Evolutionary conservation across 2,329 filamentous ascomycete genomes (phyloP), one percentile per base, ranked within the genome.

Genomic region (Trichoderma cornu-damae): DNA sequence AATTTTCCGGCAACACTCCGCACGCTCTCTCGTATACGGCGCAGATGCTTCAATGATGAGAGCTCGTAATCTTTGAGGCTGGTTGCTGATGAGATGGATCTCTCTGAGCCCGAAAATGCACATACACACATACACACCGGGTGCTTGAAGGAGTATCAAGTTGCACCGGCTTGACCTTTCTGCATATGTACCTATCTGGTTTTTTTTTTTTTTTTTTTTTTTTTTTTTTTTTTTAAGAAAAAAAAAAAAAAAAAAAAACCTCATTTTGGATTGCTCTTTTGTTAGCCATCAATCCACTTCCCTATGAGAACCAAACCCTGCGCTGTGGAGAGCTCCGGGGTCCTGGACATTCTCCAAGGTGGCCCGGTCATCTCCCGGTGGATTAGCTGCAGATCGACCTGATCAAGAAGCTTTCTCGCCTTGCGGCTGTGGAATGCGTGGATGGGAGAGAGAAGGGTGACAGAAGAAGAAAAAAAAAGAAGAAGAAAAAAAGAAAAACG

Each of bases 371-470:
- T 50, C 46, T 57, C 37, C 55, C 38, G 38, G 52, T 52, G 30
- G 55, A 48, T 42, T 58, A 38, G 55, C 38, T 22, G 55, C 54
- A 49, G 46, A 44, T 57, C 54, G 11, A 16, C 16, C 11, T 22
- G 28, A 12, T 28, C 16, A 43, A 37, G 12, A 49, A 48, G 53
- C 53, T 56, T 49, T 34, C 48, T 24, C 28, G n/a, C n/a, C n/a
- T n/a, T 43, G 38, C 26, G 30, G 24, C 34, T 37, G 22, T 37
- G 20, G n/a, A 42, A 43, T 20, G 14, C n/a, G 18, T n/a, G n/a
- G 16, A 9, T 43, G 30, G 16, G 38, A 43, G n/a, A n/a, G 18
- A 37, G 14, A 53, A 20, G 7, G 32, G n/a, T 8, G 16, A 12
- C 16, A 52, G n/a, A n/a, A n/a, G n/a, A n/a, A n/a, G n/a, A n/a